Evolutionary conservation across 768 basidiomycete species (phyloP), one percentile per base, ranked within the genome.

Genomic region (Lepiota subincarnata): DNA sequence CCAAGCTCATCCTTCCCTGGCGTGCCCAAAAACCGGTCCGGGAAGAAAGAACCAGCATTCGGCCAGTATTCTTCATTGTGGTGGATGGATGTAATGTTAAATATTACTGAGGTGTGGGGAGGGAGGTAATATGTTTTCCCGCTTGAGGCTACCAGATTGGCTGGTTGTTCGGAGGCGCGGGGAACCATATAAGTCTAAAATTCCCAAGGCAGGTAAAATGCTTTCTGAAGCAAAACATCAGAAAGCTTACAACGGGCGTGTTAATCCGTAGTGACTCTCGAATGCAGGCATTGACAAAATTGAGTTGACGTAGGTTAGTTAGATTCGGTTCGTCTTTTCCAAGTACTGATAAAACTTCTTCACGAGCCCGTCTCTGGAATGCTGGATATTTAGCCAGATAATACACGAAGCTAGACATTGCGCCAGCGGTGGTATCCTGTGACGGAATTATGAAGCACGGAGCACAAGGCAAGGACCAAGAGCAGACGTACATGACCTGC

Each of bases 341-440:
- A 1, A 74, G 57, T 26, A 67, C 58, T 4, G 54, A 46, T n/a
- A 68, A 58, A 22, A 73, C 65, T 62, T 78, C 76, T 26, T 62
- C 64, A 16, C 73, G 70, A 12, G 70, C 70, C 26, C 59, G 58
- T 6, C 56, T 48, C 54, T 77, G 75, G 35, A 68, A 62, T 20
- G 70, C 64, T 1, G 72, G 71, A 50, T 75, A 57, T 14, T 63
- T 62, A 0, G 70, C 70, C 35, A 77, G 62, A 61, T 66, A 66
- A 57, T 72, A 74, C 11, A 73, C 58, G 2, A 64, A 47, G 4
- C 66, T 67, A 3, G 72, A 68, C n/a, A 75, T 58, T 11, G 67
- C 70, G 18, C 73, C 72, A 4, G 72, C 67, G 2, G 70, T 70
- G 1, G 72, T 75, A 50, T 73, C n/a, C n/a, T n/a, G n/a, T n/a